Evolutionary conservation across 2,329 filamentous ascomycete species (phyloP).

Genomic region (Apiospora aurea): DNA sequence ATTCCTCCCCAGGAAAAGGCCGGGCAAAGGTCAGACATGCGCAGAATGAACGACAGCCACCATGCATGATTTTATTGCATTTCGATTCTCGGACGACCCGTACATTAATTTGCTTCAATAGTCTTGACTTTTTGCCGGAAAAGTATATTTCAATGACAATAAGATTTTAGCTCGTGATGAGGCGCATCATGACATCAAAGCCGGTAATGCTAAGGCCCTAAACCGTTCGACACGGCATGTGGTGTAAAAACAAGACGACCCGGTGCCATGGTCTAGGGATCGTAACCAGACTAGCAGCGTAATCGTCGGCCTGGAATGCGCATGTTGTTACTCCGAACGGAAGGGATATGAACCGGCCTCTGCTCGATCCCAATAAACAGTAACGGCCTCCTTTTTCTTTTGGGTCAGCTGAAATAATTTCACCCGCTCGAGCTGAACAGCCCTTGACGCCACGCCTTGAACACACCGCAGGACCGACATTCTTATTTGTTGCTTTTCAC

Average conservation of each 20-base stretch:
- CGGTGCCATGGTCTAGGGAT: background rate
- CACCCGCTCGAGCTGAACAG: background rate
- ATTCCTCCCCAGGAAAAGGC: background rate
- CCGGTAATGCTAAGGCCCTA: background rate
- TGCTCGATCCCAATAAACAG: background rate
- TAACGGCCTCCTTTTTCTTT: background rate
- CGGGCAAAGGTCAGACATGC: background rate
- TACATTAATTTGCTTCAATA: background rate
- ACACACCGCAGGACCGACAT: background rate
- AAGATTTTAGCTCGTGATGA: background rate
- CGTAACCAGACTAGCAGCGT: background rate
- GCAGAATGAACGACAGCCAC: background rate
- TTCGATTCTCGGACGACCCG: background rate
- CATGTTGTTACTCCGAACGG: background rate
- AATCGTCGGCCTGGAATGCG: background rate
- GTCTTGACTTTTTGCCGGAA: background rate
- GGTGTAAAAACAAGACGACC: background rate
- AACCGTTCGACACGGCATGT: background rate
- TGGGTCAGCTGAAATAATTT: background rate
- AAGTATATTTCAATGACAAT: background rate
- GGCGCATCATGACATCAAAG: background rate
- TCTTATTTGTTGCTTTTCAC: background rate
- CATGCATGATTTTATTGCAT: background rate
- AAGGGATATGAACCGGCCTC: background rate
- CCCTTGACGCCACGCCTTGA: background rate